Conservation (phyloP, 2,329 filamentous ascomycete genomes). For the Xylaria sp. region DNA sequence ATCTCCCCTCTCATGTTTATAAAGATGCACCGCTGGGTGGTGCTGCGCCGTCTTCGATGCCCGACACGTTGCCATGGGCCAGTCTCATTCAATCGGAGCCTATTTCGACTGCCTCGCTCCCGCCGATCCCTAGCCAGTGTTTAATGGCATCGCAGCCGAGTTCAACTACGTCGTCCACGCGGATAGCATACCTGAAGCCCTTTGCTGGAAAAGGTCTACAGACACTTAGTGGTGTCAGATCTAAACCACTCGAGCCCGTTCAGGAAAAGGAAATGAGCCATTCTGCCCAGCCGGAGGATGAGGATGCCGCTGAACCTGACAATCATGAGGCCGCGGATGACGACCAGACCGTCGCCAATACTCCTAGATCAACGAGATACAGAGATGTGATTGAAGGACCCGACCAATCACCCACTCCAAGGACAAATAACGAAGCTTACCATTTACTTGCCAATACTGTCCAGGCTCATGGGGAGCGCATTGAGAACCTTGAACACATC, state of each 20-base stretch:
- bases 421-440: slow-evolving; percentile 53
- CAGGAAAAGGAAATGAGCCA: slow-evolving; percentile 49
- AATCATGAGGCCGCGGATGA: slow-evolving; percentile 45
- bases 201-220: slow-evolving; percentile 67
- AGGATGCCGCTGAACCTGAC: slow-evolving; percentile 39
- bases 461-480: slow-evolving; percentile 69
- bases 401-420: slow-evolving; percentile 38
- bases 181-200: slow-evolving; percentile 63
- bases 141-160: slow-evolving; percentile 63
- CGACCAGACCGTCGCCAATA: slow-evolving; percentile 48
- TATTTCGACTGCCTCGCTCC: slow-evolving; percentile 50
- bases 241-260: slow-evolving; percentile 50
- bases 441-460: slow-evolving; percentile 64
- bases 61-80: slow-evolving; percentile 67
- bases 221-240: slow-evolving; percentile 59
- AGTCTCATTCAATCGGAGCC: slow-evolving; percentile 56
- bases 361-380: slow-evolving; percentile 46
- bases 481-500: slow-evolving; percentile 75
- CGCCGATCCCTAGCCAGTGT: slow-evolving; percentile 63
- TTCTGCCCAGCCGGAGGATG: slow-evolving; percentile 34
- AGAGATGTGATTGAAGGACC: slow-evolving; percentile 39
- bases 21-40: slow-evolving; percentile 44
- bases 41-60: slow-evolving; percentile 56
- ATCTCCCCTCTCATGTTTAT: slow-evolving; percentile 52
- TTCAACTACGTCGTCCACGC: slow-evolving; percentile 63